Evolutionary conservation across 495 filamentous ascomycete genomes (phyloP).

Genomic region (Penicillium mononematosum): DNA sequence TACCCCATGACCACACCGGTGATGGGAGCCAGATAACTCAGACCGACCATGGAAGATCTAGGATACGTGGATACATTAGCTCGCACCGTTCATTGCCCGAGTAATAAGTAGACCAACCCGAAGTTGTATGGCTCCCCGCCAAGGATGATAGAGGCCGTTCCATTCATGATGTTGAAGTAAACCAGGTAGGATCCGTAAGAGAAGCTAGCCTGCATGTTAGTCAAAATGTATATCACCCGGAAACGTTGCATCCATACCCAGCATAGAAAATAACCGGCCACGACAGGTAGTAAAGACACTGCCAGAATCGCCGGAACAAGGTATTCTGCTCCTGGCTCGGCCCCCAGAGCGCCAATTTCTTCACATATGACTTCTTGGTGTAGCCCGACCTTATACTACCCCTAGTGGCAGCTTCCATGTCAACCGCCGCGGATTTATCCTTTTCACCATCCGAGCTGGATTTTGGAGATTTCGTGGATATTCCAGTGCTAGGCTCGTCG

Average conservation of each 20-base stretch:
- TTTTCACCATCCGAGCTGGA: slow-evolving; percentile 17
- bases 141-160: slow-evolving; percentile 60
- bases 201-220: slow-evolving; percentile 37
- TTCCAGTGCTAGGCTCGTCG: slow-evolving; percentile 13
- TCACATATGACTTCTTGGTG: slow-evolving; percentile 45
- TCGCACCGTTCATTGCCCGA: background rate
- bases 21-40: slow-evolving; percentile 58
- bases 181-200: slow-evolving; percentile 63
- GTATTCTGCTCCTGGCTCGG: slow-evolving; percentile 51
- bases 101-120: slow-evolving; percentile 28
- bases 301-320: slow-evolving; percentile 44
- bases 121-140: slow-evolving; percentile 57
- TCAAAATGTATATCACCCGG: background rate
- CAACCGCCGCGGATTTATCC: slow-evolving; percentile 23
- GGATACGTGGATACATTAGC: slow-evolving; percentile 13
- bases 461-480: slow-evolving; percentile 11
- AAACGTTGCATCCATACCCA: slow-evolving; percentile 35
- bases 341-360: slow-evolving; percentile 53
- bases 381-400: too few species aligned
- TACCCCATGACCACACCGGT: slow-evolving; percentile 54
- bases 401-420: background rate
- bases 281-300: slow-evolving; percentile 45
- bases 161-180: slow-evolving; percentile 68
- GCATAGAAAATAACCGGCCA: slow-evolving; percentile 67
- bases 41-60: slow-evolving; percentile 59